These are phyloP conservation scores for Alternaria viburni DNA, from an alignment of 2,329 filamentous ascomycete genomes.

Conservation along the genomic window DNA sequence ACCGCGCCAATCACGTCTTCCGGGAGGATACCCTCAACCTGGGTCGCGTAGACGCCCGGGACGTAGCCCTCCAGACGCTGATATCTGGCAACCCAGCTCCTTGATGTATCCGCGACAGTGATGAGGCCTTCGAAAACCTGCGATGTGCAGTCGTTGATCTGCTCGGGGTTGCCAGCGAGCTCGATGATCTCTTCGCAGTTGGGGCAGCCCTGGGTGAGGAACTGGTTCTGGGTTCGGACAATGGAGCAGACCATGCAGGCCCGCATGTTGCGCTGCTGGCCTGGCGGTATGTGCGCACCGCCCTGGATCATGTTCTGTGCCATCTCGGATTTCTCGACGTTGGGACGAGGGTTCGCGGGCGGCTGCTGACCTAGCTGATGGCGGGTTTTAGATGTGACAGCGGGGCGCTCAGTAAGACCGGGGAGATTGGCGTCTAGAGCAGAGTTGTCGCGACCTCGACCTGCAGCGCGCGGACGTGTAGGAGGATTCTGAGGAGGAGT, in stretches of 20 bases:
- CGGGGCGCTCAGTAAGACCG: not conserved
- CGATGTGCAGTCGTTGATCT: constrained; percentile 90
- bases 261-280: constrained; percentile 83
- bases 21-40: constrained; percentile 81
- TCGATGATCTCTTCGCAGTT: constrained; percentile 96
- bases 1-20: constrained; percentile 63
- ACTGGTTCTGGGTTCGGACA: constrained; percentile 82
- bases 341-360: not conserved
- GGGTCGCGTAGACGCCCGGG: constrained; percentile 88
- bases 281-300: constrained; percentile 71
- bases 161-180: constrained; percentile 77
- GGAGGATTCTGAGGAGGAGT: not conserved
- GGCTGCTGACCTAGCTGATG: not conserved
- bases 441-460: constrained; percentile 1
- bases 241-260: constrained; percentile 99
- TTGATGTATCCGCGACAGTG: constrained; percentile 78
- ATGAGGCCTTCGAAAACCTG: constrained; percentile 95
- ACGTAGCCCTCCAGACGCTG: constrained; percentile 90
- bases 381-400: not conserved
- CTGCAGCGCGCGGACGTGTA: not conserved
- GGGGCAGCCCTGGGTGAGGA: constrained; percentile 85
- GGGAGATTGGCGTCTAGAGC: constrained; percentile 2
- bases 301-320: constrained; percentile 41
- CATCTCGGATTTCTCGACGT: not conserved
- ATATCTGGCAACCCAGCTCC: constrained; percentile 96